These are phyloP conservation scores for Aspergillus sclerotioniger DNA, from an alignment of 495 filamentous ascomycete species.

Conservation along the genomic window DNA sequence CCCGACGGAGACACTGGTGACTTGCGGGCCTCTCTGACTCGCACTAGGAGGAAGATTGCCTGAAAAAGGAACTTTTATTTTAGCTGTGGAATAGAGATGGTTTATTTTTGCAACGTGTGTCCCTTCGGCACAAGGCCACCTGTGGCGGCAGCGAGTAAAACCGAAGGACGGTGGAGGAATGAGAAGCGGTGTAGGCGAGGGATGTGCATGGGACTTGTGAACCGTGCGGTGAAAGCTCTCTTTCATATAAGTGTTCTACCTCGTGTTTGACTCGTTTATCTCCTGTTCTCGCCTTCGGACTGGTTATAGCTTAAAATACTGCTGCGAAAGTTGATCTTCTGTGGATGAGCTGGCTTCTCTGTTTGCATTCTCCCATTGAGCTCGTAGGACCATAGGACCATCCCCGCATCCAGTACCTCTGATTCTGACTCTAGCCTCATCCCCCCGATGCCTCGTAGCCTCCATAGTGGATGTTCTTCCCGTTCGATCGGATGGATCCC, in stretches of 20 bases:
- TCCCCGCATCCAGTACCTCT: too few relatives aligned
- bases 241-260: slow-evolving; percentile 29
- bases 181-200: slow-evolving; percentile 19
- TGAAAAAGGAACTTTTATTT: slow-evolving; percentile 49
- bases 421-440: too few relatives aligned
- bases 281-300: slow-evolving; percentile 15
- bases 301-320: slow-evolving; percentile 8
- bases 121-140: slow-evolving; percentile 16
- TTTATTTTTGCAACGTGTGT: slow-evolving; percentile 26
- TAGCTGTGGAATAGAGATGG: slow-evolving; percentile 49
- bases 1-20: slow-evolving; percentile 43
- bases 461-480: too few relatives aligned
- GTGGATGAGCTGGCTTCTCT: too few relatives aligned
- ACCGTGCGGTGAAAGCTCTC: slow-evolving; percentile 26
- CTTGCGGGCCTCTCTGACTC: slow-evolving; percentile 47
- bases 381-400: too few relatives aligned
- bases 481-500: not conserved
- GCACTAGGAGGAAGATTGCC: slow-evolving; percentile 47
- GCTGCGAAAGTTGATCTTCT: not conserved
- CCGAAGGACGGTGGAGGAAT: slow-evolving; percentile 3
- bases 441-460: too few relatives aligned
- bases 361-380: too few relatives aligned
- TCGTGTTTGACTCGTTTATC: slow-evolving; percentile 22
- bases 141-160: slow-evolving; percentile 18
- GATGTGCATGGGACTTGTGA: slow-evolving; percentile 25